A percentile compares a stretch with the other conserved stretches of the same genome.
These are phyloP conservation scores for Mortierella sp. DNA, from an alignment of 371 early-diverging fungal species.

Conservation along the genomic window DNA sequence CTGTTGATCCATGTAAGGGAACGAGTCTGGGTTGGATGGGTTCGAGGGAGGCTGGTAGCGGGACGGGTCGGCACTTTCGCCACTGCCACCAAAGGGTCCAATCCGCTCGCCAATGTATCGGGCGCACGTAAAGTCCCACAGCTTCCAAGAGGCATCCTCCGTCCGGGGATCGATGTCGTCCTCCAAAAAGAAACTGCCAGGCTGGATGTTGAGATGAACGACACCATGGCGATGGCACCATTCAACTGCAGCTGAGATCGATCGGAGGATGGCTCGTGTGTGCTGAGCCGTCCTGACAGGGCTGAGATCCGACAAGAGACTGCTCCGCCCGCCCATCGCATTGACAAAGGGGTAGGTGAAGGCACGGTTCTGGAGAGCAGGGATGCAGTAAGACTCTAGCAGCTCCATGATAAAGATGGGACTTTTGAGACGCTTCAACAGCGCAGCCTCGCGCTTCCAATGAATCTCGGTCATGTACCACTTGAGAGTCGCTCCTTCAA, in stretches of 20 bases:
- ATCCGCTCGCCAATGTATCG: slow-evolving; percentile 55
- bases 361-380: slow-evolving; percentile 45
- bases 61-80: neutral
- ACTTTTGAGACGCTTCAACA: slow-evolving; percentile 53
- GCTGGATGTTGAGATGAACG: slow-evolving; percentile 54
- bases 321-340: slow-evolving; percentile 46
- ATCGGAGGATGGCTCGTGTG: slow-evolving; percentile 40
- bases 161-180: slow-evolving; percentile 45
- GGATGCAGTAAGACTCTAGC: slow-evolving; percentile 50
- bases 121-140: slow-evolving; percentile 58
- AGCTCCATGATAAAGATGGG: slow-evolving; percentile 57
- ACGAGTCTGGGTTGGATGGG: slow-evolving; percentile 28
- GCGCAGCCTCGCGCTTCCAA: slow-evolving; percentile 56
- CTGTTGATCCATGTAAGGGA: slow-evolving; percentile 39
- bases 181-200: slow-evolving; percentile 54
- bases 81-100: slow-evolving; percentile 45
- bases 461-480: slow-evolving; percentile 58
- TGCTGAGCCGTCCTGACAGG: slow-evolving; percentile 44
- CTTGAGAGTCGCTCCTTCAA: slow-evolving; percentile 40
- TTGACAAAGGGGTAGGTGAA: slow-evolving; percentile 51
- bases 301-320: slow-evolving; percentile 39
- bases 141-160: slow-evolving; percentile 54
- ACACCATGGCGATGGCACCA: slow-evolving; percentile 57
- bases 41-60: slow-evolving; percentile 5
- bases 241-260: slow-evolving; percentile 49